phyloP scores from a whole-genome alignment of 345 rosid species.

The Lepidium africanum region DNA sequence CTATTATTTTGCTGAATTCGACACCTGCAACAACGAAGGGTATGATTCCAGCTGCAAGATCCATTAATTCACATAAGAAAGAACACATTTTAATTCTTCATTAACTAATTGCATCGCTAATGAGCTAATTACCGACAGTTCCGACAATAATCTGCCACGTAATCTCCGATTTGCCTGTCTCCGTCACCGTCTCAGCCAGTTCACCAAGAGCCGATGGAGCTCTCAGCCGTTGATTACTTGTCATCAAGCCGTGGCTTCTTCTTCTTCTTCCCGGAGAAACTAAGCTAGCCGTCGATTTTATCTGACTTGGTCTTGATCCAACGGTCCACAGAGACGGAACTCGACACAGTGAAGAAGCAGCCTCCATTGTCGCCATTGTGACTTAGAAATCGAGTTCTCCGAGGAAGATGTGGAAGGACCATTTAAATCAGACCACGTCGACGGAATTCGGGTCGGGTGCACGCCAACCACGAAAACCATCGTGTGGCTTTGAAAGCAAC shows the following conservation, averaged over 20 bases:
- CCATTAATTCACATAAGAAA: slow-evolving; percentile 34
- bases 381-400: neutral
- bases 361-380: slow-evolving; percentile 31
- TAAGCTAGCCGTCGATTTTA: slow-evolving; percentile 25
- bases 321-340: slow-evolving; percentile 18
- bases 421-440: slow-evolving; percentile 39
- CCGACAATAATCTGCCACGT: slow-evolving; percentile 81
- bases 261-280: neutral
- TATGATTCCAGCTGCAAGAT: slow-evolving; percentile 60
- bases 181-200: slow-evolving; percentile 34
- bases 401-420: neutral
- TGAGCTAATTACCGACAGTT: slow-evolving; percentile 41
- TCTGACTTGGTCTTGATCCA: slow-evolving; percentile 8
- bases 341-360: slow-evolving; percentile 23
- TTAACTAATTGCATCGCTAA: neutral
- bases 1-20: slow-evolving; percentile 91
- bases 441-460: slow-evolving; percentile 21
- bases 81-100: neutral
- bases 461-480: slow-evolving; percentile 34
- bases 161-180: slow-evolving; percentile 37
- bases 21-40: slow-evolving; percentile 85
- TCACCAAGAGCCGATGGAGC: slow-evolving; percentile 28
- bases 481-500: neutral
- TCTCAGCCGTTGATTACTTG: slow-evolving; percentile 9
- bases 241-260: slow-evolving; percentile 1